Conservation (phyloP, 2,329 filamentous ascomycete genomes). For the Zymoseptoria brevis region DNA sequence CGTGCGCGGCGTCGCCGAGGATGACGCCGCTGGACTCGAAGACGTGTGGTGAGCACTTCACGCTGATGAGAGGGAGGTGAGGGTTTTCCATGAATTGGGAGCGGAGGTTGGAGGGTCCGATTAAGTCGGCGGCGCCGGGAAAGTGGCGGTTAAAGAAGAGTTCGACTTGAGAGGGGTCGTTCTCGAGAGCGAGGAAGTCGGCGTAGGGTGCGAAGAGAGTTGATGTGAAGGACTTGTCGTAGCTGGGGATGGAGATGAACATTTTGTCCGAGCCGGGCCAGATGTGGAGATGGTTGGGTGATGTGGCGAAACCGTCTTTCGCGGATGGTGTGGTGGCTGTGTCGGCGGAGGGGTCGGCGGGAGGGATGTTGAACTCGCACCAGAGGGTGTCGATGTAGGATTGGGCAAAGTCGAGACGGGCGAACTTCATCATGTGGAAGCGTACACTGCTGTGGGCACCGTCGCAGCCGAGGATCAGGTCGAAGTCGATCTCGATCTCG, state of each 20-base stretch:
- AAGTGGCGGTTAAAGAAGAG: conserved; percentile 77
- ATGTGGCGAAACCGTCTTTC: conserved; percentile 61
- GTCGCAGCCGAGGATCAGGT: conserved; percentile 89
- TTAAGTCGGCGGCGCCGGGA: conserved; percentile 68
- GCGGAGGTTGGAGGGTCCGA: conserved; percentile 59
- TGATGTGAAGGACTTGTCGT: conserved; percentile 89
- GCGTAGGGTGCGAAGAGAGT: conserved; percentile 78
- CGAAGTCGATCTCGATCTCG: conserved; percentile 80
- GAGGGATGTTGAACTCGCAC: conserved; percentile 81
- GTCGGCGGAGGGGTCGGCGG: conserved; percentile 37
- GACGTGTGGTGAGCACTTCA: conserved; percentile 89
- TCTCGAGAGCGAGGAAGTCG: conserved; percentile 62
- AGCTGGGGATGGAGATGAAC: conserved; percentile 92
- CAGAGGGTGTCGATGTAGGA: conserved; percentile 94
- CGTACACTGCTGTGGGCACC: conserved; percentile 87
- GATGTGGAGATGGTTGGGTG: conserved; percentile 90
- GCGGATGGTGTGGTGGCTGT: conserved; percentile 23
- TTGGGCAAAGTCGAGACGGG: conserved; percentile 83
- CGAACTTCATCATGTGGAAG: conserved; percentile 93
- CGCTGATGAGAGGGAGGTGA: conserved; percentile 83
- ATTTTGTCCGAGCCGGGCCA: conserved; percentile 85
- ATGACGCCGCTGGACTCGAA: conserved; percentile 70
- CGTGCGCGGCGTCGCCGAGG: conserved; percentile 87
- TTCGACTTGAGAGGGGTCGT: conserved; percentile 51
- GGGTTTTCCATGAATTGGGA: conserved; percentile 73